A percentile compares a stretch with the other conserved stretches of the same genome.
Conservation (phyloP, 495 filamentous ascomycete species). For the Aspergillus bridgeri region DNA sequence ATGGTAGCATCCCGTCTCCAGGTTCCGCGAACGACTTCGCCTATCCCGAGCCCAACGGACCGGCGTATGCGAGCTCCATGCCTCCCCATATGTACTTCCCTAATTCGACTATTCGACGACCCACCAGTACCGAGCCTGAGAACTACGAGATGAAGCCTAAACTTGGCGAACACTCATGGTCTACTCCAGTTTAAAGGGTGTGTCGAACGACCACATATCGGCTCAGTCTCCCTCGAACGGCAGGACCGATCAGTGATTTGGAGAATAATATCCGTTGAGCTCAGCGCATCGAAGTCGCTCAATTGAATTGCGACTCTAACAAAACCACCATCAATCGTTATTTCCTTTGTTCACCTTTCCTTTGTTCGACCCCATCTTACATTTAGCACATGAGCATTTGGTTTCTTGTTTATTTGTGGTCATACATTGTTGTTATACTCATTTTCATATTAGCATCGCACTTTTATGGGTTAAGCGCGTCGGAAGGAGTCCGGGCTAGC, state of each 20-base stretch:
- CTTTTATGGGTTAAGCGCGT: slow-evolving; percentile 23
- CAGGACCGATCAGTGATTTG: slow-evolving; percentile 10
- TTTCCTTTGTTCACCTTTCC: slow-evolving; percentile 18
- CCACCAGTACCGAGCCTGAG: slow-evolving; percentile 67
- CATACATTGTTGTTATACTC: slow-evolving; percentile 3
- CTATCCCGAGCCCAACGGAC: slow-evolving; percentile 66
- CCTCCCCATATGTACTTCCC: slow-evolving; percentile 63
- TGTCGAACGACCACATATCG: neutral
- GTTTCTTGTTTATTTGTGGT: neutral
- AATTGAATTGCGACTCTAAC: neutral
- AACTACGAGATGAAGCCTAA: slow-evolving; percentile 61
- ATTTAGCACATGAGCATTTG: slow-evolving; percentile 3
- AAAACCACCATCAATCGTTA: slow-evolving; percentile 2
- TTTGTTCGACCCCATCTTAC: slow-evolving; percentile 13
- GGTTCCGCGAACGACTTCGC: slow-evolving; percentile 62
- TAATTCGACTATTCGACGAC: slow-evolving; percentile 60
- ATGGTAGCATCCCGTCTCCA: slow-evolving; percentile 61
- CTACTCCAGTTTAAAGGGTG: slow-evolving; percentile 35
- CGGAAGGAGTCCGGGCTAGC: slow-evolving; percentile 36
- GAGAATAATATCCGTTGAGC: slow-evolving; percentile 3
- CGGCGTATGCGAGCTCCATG: slow-evolving; percentile 51
- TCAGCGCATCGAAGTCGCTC: neutral
- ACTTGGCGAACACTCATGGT: slow-evolving; percentile 40
- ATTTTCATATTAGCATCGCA: slow-evolving; percentile 15
- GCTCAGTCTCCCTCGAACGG: slow-evolving; percentile 3